These are phyloP conservation scores for Acanthamoeba healyi DNA, from an alignment of 208 protist genomes.

Conservation along the genomic window DNA sequence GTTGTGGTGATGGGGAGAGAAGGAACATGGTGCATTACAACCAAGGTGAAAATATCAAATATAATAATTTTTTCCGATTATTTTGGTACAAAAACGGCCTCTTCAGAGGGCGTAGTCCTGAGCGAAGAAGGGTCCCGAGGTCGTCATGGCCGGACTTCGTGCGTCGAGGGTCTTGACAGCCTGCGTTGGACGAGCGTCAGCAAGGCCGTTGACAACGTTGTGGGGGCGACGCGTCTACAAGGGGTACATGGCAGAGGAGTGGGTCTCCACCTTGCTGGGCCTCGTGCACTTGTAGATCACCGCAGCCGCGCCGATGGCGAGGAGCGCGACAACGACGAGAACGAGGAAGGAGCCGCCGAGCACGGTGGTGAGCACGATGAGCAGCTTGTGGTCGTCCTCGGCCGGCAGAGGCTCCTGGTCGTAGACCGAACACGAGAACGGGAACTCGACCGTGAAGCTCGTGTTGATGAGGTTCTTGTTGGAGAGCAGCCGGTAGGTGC, in stretches of 20 bases:
- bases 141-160: too few species aligned
- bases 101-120: too few species aligned
- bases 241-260: not conserved
- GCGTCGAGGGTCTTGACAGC: too few species aligned
- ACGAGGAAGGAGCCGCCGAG: constrained; percentile 25
- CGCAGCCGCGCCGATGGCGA: not conserved
- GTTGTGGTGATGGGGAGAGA: too few species aligned
- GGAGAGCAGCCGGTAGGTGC: constrained; percentile 20
- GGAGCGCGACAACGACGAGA: not conserved
- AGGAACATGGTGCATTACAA: too few species aligned
- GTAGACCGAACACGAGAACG: not conserved
- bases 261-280: not conserved
- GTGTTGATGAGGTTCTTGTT: constrained; percentile 69
- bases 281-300: constrained; percentile 27
- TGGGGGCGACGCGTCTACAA: too few species aligned
- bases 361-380: constrained; percentile 1
- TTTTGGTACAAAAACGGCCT: too few species aligned
- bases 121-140: too few species aligned
- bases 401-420: not conserved
- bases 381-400: constrained; percentile 44
- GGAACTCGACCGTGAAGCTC: constrained; percentile 29
- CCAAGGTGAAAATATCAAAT: too few species aligned
- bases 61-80: too few species aligned
- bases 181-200: too few species aligned
- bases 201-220: too few species aligned